Conservation (phyloP, 208 protist genomes). For the Trypanosoma theileri region DNA sequence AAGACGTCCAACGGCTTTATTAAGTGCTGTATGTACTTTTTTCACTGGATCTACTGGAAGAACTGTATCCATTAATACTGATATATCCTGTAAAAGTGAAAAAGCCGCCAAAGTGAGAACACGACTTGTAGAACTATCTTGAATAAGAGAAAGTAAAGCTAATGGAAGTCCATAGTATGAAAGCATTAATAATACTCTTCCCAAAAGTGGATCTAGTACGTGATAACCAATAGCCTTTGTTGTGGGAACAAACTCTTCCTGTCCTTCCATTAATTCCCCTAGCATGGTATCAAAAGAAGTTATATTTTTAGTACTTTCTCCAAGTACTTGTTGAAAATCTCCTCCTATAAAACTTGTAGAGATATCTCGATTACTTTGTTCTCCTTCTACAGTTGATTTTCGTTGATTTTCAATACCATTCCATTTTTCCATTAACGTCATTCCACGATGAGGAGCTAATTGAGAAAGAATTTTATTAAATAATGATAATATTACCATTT, state of each 20-base stretch:
- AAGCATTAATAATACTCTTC: constrained; percentile 65
- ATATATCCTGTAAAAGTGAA: constrained; percentile 78
- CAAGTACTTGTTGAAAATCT: neutral
- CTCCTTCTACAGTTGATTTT: constrained; percentile 25
- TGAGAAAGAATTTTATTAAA: constrained; percentile 78
- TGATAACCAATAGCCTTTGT: constrained; percentile 88
- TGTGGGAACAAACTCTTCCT: constrained; percentile 61
- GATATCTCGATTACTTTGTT: neutral
- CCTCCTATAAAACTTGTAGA: neutral
- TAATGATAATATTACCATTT: constrained; percentile 85
- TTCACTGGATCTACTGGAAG: constrained; percentile 73
- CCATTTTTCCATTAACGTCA: constrained; percentile 64
- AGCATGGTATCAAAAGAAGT: constrained; percentile 6
- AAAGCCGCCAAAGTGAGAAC: constrained; percentile 52
- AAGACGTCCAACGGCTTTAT: constrained; percentile 66
- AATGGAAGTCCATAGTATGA: constrained; percentile 83
- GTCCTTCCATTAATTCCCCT: constrained; percentile 14
- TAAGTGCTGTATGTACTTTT: constrained; percentile 77
- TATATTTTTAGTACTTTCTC: neutral
- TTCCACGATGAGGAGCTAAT: constrained; percentile 80
- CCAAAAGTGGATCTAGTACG: constrained; percentile 78
- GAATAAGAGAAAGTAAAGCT: constrained; percentile 68
- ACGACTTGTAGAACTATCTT: constrained; percentile 48
- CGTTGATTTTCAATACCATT: constrained; percentile 59
- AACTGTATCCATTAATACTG: constrained; percentile 88